Evolutionary conservation across 192 early-diverging fungal species (phyloP).

Genomic region (Backusella morwellensis): DNA sequence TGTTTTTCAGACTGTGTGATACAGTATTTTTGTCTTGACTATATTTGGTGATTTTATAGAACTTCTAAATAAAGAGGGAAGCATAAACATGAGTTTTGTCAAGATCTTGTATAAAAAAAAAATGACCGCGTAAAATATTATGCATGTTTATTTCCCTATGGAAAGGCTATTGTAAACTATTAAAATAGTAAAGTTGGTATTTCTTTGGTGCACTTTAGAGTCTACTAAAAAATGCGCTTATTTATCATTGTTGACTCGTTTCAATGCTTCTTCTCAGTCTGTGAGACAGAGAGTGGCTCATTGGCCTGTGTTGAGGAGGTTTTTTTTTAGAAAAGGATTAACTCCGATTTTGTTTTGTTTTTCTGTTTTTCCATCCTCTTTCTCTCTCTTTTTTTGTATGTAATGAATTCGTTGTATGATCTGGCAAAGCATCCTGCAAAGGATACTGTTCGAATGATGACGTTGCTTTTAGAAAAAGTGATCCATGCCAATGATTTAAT

Average conservation of each 20-base stretch:
- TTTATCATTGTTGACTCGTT: no score
- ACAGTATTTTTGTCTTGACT: neutral
- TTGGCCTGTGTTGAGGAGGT: neutral
- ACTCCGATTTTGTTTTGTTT: neutral
- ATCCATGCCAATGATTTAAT: conserved; percentile 52
- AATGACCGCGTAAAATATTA: no score
- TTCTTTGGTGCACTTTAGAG: no score
- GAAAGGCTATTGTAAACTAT: no score
- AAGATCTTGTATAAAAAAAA: no score
- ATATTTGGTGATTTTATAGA: neutral
- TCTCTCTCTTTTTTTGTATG: neutral
- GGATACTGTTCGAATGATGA: conserved; percentile 60
- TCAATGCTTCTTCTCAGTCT: no score
- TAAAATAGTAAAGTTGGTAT: no score
- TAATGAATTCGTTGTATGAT: conserved; percentile 44
- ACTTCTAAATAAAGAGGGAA: neutral
- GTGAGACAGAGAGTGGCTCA: neutral
- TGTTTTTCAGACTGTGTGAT: neutral
- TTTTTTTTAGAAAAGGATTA: neutral
- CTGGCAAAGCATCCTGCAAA: conserved; percentile 52
- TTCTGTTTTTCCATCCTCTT: neutral
- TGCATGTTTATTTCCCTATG: no score
- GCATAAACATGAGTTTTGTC: neutral
- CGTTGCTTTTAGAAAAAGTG: conserved; percentile 55
- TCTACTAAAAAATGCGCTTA: no score